phyloP scores from a whole-genome alignment of 2,329 filamentous ascomycete genomes.

The Aspergillus fumigatiaffinis region DNA sequence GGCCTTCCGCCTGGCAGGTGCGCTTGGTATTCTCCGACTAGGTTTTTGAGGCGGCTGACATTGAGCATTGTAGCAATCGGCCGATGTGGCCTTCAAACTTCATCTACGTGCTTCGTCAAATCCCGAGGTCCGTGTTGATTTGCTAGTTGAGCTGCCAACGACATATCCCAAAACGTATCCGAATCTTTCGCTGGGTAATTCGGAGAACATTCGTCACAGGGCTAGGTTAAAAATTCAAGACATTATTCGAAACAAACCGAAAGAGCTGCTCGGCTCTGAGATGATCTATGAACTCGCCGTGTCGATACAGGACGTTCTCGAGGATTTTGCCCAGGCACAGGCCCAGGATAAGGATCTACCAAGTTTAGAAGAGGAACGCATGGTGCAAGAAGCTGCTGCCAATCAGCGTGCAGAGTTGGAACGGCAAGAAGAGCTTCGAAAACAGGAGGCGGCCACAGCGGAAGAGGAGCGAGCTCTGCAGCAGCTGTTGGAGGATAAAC shows the following conservation, averaged over 20 bases:
- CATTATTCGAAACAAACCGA: slow-evolving; percentile 65
- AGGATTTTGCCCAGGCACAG: slow-evolving; percentile 77
- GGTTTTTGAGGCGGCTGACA: slow-evolving; percentile 11
- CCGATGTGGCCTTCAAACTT: slow-evolving; percentile 75
- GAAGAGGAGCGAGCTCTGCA: slow-evolving; percentile 40
- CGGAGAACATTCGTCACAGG: slow-evolving; percentile 62
- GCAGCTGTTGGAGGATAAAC: slow-evolving; percentile 36
- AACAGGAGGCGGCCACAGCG: slow-evolving; percentile 39
- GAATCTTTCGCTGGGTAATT: slow-evolving; percentile 63
- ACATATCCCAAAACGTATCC: slow-evolving; percentile 87
- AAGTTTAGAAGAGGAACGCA: slow-evolving; percentile 84
- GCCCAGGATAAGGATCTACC: slow-evolving; percentile 72
- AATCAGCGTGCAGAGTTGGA: slow-evolving; percentile 51
- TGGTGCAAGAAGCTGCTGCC: slow-evolving; percentile 71
- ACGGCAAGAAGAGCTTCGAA: slow-evolving; percentile 46
- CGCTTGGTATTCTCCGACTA: slow-evolving; percentile 21
- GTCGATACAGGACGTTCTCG: slow-evolving; percentile 65
- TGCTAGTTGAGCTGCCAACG: slow-evolving; percentile 79
- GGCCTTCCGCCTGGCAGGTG: slow-evolving; percentile 79
- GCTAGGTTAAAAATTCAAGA: slow-evolving; percentile 68
- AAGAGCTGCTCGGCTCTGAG: slow-evolving; percentile 58
- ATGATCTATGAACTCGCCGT: slow-evolving; percentile 63
- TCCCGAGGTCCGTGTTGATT: slow-evolving; percentile 63
- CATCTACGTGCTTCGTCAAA: slow-evolving; percentile 70
- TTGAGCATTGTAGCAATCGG: slow-evolving; percentile 59